These are phyloP conservation scores for Phialocephala subalpina DNA, from an alignment of 2,329 filamentous ascomycete genomes.

Conservation along the genomic window DNA sequence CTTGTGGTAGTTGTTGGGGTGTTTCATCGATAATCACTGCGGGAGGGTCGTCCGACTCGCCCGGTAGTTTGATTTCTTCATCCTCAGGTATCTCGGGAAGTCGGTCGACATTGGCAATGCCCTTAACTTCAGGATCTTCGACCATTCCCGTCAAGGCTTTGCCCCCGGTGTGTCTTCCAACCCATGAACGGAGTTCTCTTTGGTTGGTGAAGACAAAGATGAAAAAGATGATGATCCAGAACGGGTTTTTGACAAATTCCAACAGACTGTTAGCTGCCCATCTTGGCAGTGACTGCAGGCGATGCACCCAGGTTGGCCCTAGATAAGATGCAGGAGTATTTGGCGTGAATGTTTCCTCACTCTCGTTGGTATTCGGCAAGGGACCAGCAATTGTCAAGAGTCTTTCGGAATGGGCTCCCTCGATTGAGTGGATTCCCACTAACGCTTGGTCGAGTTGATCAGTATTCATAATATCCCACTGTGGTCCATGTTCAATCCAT, in stretches of 20 bases:
- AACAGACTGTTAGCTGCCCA: constrained; percentile 58
- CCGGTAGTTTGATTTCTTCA: constrained; percentile 21
- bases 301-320: constrained; percentile 54
- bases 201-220: constrained; percentile 37
- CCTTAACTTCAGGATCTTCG: constrained; percentile 24
- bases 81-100: constrained; percentile 21
- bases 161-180: constrained; percentile 40
- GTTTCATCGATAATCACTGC: constrained; percentile 11
- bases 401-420: constrained; percentile 51
- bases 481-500: constrained; percentile 54
- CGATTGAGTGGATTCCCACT: constrained; percentile 75
- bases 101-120: constrained; percentile 11
- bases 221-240: constrained; percentile 46
- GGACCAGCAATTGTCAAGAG: constrained; percentile 55
- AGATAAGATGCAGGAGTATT: constrained; percentile 44
- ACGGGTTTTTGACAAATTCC: constrained; percentile 64
- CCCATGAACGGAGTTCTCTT: constrained; percentile 39
- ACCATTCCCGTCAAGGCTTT: constrained; percentile 36
- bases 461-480: constrained; percentile 45
- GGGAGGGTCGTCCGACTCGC: constrained; percentile 16
- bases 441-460: constrained; percentile 66
- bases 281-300: constrained; percentile 58
- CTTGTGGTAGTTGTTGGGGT: not conserved
- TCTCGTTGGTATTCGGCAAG: not conserved
- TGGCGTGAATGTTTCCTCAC: constrained; percentile 16